Evolutionary conservation across 108 stramenopile species (phyloP).

Genomic region (Stephanodiscus minutulus): DNA sequence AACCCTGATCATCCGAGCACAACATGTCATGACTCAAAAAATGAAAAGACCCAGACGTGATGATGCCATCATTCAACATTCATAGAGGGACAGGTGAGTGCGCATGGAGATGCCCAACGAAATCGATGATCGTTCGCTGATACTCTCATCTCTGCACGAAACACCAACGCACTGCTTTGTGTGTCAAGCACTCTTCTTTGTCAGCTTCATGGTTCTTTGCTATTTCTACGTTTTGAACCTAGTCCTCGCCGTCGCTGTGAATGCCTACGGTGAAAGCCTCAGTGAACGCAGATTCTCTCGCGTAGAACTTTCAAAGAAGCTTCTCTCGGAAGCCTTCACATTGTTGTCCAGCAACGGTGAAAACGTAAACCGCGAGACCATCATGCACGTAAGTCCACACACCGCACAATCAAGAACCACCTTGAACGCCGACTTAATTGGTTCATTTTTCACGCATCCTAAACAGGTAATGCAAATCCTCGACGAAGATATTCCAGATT

Average conservation of each 20-base stretch:
- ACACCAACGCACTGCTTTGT: neutral
- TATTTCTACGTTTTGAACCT: conserved; percentile 86
- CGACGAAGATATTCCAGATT: conserved; percentile 78
- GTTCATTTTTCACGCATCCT: neutral
- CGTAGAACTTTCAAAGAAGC: conserved; percentile 33
- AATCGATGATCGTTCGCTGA: neutral
- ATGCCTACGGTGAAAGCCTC: conserved; percentile 63
- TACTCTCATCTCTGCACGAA: neutral
- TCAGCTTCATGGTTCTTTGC: conserved; percentile 70
- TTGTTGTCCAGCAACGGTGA: conserved; percentile 53
- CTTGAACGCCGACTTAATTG: too few relatives aligned
- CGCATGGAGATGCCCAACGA: neutral
- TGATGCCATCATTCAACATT: conserved; percentile 81
- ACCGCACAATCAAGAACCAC: neutral
- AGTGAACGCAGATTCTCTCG: conserved; percentile 31
- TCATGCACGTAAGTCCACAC: conserved; percentile 54
- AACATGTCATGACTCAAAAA: too few relatives aligned
- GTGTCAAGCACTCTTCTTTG: conserved; percentile 62
- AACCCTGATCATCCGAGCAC: too few relatives aligned
- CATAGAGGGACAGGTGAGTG: conserved; percentile 37
- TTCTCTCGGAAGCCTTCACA: conserved; percentile 59
- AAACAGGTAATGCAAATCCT: conserved; percentile 52
- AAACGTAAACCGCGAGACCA: conserved; percentile 54
- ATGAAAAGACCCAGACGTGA: conserved; percentile 82
- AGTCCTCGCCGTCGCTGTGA: conserved; percentile 65